Evolutionary conservation across 1,284 basidiomycete genomes (phyloP).

Genomic region (Ustilago crameri): DNA sequence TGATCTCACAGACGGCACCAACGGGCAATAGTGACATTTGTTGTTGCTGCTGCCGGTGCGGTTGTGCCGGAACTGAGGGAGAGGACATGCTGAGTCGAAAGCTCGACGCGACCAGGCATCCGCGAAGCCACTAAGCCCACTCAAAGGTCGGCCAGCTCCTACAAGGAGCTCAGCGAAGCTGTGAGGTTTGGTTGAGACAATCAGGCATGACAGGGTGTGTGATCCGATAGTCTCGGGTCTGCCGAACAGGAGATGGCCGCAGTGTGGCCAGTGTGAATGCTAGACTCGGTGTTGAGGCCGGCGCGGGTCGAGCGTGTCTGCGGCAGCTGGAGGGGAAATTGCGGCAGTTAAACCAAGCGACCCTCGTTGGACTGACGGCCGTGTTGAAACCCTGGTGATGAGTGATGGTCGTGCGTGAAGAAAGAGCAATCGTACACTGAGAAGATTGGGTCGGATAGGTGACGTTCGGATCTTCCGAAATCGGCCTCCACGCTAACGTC

Average conservation of each 20-base stretch:
- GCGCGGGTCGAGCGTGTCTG: too few relatives aligned
- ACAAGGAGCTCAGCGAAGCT: not conserved
- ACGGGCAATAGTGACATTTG: constrained; percentile 21
- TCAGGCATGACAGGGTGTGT: not conserved
- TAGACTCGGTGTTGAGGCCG: too few relatives aligned
- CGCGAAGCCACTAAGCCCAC: not conserved
- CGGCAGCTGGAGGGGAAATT: too few relatives aligned
- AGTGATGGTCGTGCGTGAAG: not conserved
- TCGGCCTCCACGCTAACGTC: not conserved
- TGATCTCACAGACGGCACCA: constrained; percentile 33
- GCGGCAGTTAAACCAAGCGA: too few relatives aligned
- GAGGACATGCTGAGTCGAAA: constrained; percentile 13
- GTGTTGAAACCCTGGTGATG: not conserved
- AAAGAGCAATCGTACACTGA: not conserved
- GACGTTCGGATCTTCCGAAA: too few relatives aligned
- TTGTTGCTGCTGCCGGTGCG: constrained; percentile 13
- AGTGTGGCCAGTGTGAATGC: not conserved
- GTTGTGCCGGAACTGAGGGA: constrained; percentile 5
- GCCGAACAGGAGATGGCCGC: not conserved
- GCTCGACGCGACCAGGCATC: not conserved
- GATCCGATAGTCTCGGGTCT: not conserved
- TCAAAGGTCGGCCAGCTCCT: not conserved
- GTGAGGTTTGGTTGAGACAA: not conserved
- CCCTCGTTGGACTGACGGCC: too few relatives aligned
- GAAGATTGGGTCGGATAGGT: not conserved